Evolutionary conservation across 176 grass and related monocot species (phyloP).

Genomic region (Zoysia pacifica): DNA sequence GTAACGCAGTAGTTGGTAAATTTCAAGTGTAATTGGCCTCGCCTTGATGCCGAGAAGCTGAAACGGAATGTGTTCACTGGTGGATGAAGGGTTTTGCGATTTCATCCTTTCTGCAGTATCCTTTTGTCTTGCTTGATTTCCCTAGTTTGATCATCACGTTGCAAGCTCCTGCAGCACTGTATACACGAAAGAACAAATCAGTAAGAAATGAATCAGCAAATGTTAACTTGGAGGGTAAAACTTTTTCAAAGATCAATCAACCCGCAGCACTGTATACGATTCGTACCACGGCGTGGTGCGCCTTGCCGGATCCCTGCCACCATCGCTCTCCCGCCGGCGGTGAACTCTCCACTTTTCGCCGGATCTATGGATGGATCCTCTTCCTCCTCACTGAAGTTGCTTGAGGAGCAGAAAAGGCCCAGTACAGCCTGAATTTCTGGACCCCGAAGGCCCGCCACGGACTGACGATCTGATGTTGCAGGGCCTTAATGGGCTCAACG

Average conservation of each 20-base stretch:
- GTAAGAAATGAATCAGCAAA: background rate
- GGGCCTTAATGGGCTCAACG: background rate
- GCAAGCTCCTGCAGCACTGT: background rate
- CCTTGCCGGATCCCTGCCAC: background rate
- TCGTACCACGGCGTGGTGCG: background rate
- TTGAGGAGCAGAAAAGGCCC: background rate
- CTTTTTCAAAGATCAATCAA: background rate
- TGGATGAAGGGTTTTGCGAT: background rate
- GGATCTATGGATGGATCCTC: background rate
- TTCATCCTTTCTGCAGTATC: background rate
- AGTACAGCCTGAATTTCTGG: background rate
- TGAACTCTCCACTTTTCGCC: background rate
- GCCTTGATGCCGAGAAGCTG: conserved; percentile 62
- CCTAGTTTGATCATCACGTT: background rate
- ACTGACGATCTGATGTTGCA: background rate
- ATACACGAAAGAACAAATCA: background rate
- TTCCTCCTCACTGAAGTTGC: background rate
- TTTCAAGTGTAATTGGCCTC: conserved; percentile 55
- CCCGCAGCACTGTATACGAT: background rate
- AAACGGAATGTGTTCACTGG: conserved; percentile 40
- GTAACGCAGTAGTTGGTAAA: conserved; percentile 12
- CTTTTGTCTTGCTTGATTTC: background rate
- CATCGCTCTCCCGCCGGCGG: background rate
- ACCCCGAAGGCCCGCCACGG: too few relatives aligned
- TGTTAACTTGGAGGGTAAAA: background rate